Evolutionary conservation across 139 green algal species (phyloP).

Genomic region (Coelastrella sp.): DNA sequence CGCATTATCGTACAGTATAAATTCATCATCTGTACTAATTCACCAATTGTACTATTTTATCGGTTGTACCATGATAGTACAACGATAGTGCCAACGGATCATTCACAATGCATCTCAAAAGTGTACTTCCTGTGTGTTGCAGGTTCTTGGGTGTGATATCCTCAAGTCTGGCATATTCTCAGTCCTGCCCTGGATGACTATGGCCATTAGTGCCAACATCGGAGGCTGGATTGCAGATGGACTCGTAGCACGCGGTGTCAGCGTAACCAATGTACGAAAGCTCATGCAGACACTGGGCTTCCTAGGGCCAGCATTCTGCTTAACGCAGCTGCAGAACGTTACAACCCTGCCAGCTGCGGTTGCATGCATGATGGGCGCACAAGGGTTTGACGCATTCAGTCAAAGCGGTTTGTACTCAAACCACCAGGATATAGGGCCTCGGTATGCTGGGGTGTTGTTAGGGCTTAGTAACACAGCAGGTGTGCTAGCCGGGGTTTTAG

Average conservation of each 20-base stretch:
- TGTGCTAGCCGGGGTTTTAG: conserved; percentile 95
- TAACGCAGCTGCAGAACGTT: conserved; percentile 86
- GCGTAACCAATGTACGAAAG: conserved; percentile 92
- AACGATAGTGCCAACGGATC: no score
- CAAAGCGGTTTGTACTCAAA: conserved; percentile 98
- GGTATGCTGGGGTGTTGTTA: conserved; percentile 96
- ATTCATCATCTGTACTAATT: no score
- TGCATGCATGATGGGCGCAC: conserved; percentile 93
- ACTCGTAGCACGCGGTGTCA: conserved; percentile 76
- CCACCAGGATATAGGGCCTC: conserved; percentile 97
- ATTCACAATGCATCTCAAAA: no score
- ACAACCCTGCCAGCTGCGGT: conserved; percentile 78
- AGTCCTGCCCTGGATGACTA: conserved; percentile 97
- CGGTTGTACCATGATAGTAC: no score
- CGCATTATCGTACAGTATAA: no score
- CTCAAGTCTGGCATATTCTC: conserved; percentile 84
- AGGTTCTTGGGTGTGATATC: conserved; percentile 94
- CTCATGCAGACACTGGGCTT: conserved; percentile 96
- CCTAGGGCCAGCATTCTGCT: conserved; percentile 95
- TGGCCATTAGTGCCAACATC: conserved; percentile 91
- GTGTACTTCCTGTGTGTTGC: neutral
- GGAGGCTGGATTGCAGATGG: conserved; percentile 94
- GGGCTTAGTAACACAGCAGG: conserved; percentile 98
- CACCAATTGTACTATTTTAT: no score
- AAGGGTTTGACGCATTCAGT: conserved; percentile 95